Evolutionary conservation across 2,329 filamentous ascomycete genomes (phyloP).

Genomic region (Beauveria sp.): DNA sequence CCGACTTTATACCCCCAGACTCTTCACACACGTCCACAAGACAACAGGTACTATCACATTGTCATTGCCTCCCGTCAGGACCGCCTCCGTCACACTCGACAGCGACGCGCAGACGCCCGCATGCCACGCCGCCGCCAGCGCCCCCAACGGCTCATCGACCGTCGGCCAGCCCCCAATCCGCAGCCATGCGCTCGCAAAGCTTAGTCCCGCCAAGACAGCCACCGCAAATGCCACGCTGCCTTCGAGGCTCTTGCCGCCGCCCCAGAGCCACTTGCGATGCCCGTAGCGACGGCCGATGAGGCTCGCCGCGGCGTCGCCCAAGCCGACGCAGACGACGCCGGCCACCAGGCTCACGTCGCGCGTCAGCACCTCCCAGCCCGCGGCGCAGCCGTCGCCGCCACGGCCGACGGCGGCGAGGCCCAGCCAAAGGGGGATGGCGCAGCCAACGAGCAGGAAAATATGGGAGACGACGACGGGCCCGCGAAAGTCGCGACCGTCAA

Average conservation of each 20-base stretch:
- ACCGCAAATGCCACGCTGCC: conserved; percentile 73
- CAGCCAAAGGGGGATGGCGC: conserved; percentile 90
- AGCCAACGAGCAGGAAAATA: conserved; percentile 91
- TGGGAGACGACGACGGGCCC: conserved; percentile 94
- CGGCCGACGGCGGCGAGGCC: conserved; percentile 64
- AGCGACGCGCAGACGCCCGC: conserved; percentile 65
- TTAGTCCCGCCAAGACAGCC: conserved; percentile 70
- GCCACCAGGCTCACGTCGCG: conserved; percentile 85
- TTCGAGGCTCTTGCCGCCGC: conserved; percentile 90
- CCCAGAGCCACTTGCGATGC: conserved; percentile 89
- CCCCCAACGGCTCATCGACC: conserved; percentile 29
- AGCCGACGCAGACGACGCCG: conserved; percentile 87
- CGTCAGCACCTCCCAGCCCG: conserved; percentile 66
- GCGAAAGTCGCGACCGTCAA: conserved; percentile 85
- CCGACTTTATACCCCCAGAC: conserved; percentile 46
- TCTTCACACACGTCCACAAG: conserved; percentile 85
- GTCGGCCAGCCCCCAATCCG: conserved; percentile 67
- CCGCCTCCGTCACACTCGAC: conserved; percentile 88
- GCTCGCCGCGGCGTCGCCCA: conserved; percentile 89
- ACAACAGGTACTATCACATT: conserved; percentile 95
- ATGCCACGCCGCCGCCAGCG: conserved; percentile 47
- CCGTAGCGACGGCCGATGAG: conserved; percentile 84
- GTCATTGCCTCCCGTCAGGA: conserved; percentile 93
- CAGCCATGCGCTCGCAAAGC: conserved; percentile 66
- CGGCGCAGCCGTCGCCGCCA: conserved; percentile 44